Evolutionary conservation across 2,329 filamentous ascomycete species (phyloP).

Genomic region (Gaeumannomyces sp.): DNA sequence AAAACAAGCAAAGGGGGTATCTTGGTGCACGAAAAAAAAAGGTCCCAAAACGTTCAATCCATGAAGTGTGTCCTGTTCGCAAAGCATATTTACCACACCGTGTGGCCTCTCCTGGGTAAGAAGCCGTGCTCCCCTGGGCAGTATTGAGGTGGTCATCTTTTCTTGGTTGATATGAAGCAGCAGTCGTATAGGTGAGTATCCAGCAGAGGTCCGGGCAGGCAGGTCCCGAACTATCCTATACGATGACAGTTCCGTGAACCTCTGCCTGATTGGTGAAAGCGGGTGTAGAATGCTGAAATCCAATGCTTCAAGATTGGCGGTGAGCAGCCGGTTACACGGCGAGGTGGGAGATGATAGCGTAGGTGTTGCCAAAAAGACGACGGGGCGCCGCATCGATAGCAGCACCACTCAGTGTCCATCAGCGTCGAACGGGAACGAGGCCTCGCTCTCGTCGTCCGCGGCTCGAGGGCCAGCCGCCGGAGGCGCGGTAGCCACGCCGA

Average conservation of each 20-base stretch:
- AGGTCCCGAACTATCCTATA: too few relatives aligned
- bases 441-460: background rate
- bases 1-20: background rate
- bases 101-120: too few relatives aligned
- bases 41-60: background rate
- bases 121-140: background rate
- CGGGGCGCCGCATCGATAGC: too few relatives aligned
- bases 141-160: background rate
- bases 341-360: background rate
- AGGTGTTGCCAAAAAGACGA: background rate
- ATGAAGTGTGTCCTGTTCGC: background rate
- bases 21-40: background rate
- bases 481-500: constrained; percentile 2
- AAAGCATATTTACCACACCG: background rate
- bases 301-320: too few relatives aligned
- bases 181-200: background rate
- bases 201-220: too few relatives aligned
- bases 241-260: too few relatives aligned
- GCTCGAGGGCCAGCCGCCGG: background rate
- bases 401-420: background rate
- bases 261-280: too few relatives aligned
- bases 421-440: background rate
- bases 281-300: too few relatives aligned
- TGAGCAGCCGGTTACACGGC: background rate
- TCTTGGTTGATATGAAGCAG: background rate